Evolutionary conservation across 2,329 filamentous ascomycete genomes (phyloP), one percentile per base, ranked within the genome.

Genomic region (Ceratocystiopsis minuta): DNA sequence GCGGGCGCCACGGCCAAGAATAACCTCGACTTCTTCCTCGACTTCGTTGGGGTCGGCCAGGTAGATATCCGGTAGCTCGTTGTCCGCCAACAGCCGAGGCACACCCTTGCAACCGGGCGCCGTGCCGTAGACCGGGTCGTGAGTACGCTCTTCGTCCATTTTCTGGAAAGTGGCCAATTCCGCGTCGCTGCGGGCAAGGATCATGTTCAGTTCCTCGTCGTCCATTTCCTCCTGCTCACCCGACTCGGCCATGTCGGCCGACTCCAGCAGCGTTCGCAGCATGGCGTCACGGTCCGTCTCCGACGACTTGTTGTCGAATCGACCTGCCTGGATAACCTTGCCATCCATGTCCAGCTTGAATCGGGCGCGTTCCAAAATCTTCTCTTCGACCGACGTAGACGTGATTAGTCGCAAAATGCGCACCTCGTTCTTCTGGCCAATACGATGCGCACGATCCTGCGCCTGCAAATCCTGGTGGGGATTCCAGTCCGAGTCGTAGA

Each of bases 401-500:
- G 81, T 95, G 60, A 98, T 96, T 37, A 98, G 70, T 60, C 90
- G 80, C 46, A 98, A 65, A 58, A 98, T 98, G 53, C 90, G 82
- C 43, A 98, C 90, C 61, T 98, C 90, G 53, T 98, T 98, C 77
- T 98, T 98, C 61, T 98, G 90, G 47, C 90, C 90, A 51, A 98
- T 98, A 80, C 90, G 88, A 76, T 98, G 90, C 38, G 90, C 90
- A 78, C 90, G 90, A 80, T 98, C 90, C 58, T 98, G 90, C 14
- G 90, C 90, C 60, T 98, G 90, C 61, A 98, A 67, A 81, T 98
- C 90, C 61, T 98, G 90, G 58, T 96, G 88, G 57, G 90, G 90
- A 60, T 98, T 98, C 90, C 90, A 98, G 65, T 98, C 90, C 0
- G 90, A 98, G 57, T 98, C 90, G 62, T 95, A 98, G 55, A 98